These are phyloP conservation scores for Fusarium caatingaense DNA, from an alignment of 2,329 filamentous ascomycete species.

Conservation along the genomic window DNA sequence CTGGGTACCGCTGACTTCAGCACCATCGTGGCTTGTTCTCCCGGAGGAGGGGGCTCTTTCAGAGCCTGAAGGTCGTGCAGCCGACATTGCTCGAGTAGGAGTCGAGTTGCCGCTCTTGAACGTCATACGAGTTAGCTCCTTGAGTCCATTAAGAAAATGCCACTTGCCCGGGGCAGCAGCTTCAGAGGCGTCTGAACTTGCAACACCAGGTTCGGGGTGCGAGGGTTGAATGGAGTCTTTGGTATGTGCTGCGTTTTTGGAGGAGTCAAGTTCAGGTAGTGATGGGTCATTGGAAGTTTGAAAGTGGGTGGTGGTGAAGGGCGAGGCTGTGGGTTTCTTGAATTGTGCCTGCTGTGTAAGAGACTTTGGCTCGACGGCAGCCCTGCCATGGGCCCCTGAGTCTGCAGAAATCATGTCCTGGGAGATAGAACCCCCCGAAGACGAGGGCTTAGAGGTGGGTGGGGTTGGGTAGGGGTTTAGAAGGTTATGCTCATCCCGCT, in stretches of 20 bases:
- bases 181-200: slow-evolving; percentile 60
- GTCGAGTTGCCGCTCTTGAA: slow-evolving; percentile 93
- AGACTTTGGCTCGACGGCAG: slow-evolving; percentile 38
- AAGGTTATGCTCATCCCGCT: slow-evolving; percentile 41
- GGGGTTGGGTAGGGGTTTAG: slow-evolving; percentile 66
- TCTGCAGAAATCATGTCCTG: slow-evolving; percentile 45
- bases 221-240: slow-evolving; percentile 38
- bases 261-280: slow-evolving; percentile 35
- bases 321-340: slow-evolving; percentile 40
- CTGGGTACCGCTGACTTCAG: slow-evolving; percentile 63
- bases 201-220: slow-evolving; percentile 58
- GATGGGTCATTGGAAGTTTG: slow-evolving; percentile 42
- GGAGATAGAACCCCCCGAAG: slow-evolving; percentile 50
- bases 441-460: slow-evolving; percentile 63
- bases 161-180: slow-evolving; percentile 61
- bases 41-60: slow-evolving; percentile 55
- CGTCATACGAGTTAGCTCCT: slow-evolving; percentile 86
- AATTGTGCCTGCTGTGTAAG: slow-evolving; percentile 35
- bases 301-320: slow-evolving; percentile 46
- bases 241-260: slow-evolving; percentile 32
- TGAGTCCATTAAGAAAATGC: slow-evolving; percentile 75
- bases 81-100: slow-evolving; percentile 86
- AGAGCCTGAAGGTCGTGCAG: slow-evolving; percentile 64
- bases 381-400: slow-evolving; percentile 40
- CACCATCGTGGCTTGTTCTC: slow-evolving; percentile 56